Conservation (phyloP, 768 basidiomycete species). For the Leccinum aurantiacum region DNA sequence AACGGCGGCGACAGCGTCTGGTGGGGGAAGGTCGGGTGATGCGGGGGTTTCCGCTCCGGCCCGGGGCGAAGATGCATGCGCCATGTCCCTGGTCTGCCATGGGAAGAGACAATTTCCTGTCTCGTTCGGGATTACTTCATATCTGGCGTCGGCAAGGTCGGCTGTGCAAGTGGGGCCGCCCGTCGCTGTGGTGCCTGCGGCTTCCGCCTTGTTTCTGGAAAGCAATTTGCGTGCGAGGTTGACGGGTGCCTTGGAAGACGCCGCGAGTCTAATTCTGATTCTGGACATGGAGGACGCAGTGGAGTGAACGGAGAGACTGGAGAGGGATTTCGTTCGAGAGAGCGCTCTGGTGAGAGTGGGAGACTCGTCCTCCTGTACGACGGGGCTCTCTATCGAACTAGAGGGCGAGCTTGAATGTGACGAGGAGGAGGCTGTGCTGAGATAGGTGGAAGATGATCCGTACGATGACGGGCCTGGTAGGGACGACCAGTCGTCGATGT, state of each 20-base stretch:
- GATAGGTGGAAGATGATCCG: conserved; percentile 35
- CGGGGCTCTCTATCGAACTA: background rate
- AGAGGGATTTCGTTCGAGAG: conserved; percentile 48
- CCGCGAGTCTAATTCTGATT: conserved; percentile 46
- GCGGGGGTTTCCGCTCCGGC: conserved; percentile 18
- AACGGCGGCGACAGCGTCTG: too few relatives aligned
- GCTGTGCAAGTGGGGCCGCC: too few relatives aligned
- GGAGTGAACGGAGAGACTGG: conserved; percentile 49
- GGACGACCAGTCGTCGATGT: conserved; percentile 39
- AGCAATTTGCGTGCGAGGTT: conserved; percentile 58
- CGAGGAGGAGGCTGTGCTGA: conserved; percentile 12
- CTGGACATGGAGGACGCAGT: conserved; percentile 48
- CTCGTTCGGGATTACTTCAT: too few relatives aligned
- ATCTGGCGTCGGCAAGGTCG: too few relatives aligned
- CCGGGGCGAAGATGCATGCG: conserved; percentile 13
- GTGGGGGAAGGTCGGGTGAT: background rate
- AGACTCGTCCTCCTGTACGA: background rate
- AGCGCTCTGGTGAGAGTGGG: conserved; percentile 17
- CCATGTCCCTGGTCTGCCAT: conserved; percentile 40
- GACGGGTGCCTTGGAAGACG: conserved; percentile 38
- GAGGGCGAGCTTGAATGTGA: conserved; percentile 10
- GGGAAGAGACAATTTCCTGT: conserved; percentile 31
- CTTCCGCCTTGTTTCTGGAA: conserved; percentile 40
- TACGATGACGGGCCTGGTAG: conserved; percentile 19
- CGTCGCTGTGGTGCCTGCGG: background rate